Base-by-base conservation (phyloP, 805 yeast species). In the Blastobotrys terrestris region DNA sequence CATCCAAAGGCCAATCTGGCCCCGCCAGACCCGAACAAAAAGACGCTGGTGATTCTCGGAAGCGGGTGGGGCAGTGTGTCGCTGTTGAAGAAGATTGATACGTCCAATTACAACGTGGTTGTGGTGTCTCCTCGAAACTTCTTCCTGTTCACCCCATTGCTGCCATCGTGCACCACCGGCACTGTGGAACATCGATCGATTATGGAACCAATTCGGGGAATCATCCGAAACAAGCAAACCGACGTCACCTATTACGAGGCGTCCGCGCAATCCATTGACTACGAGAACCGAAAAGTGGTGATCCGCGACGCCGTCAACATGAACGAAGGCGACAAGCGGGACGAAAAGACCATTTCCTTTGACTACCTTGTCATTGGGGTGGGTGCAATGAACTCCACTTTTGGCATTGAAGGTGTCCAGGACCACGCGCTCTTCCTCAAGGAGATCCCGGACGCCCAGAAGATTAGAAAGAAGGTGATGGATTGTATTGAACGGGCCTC, bases 31-130 rank as follows among this genome's bases (percentile, higher is more conserved):
- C 79, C 79, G 53, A 71, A 76, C 65, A 83, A 81, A 76, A 84
- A 84, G 70, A 81, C 85, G n/a, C 72, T 84, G 63, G 94, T 92
- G 50, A 83, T 72, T 31, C 68, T 72, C 78, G 70, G 80, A 80
- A 66, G 96, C 19, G 98, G 97, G 51, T 91, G 98, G 98, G 97
- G 96, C 55, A 80, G 95, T 11, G 84, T 91, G 51, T 83, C 96
- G 4, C 73, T 90, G 56, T 77, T 91, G 71, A 88, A 87, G 73
- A 80, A 83, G 66, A 75, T 91, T 68, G 97, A 91, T 68, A 85
- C 97, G 43, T 75, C 91, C 47, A 76, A 84, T 68, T 91, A 89
- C 73, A 88, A 92, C 67, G 97, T 91, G 49, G 82, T 89, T 48
- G 83, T 91, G 53, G 86, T 91, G 46, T 88, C 96, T 43, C 97